Evolutionary conservation across 1,284 basidiomycete genomes (phyloP), one percentile per base, ranked within the genome.

Genomic region (Ceratobasidium sp.): DNA sequence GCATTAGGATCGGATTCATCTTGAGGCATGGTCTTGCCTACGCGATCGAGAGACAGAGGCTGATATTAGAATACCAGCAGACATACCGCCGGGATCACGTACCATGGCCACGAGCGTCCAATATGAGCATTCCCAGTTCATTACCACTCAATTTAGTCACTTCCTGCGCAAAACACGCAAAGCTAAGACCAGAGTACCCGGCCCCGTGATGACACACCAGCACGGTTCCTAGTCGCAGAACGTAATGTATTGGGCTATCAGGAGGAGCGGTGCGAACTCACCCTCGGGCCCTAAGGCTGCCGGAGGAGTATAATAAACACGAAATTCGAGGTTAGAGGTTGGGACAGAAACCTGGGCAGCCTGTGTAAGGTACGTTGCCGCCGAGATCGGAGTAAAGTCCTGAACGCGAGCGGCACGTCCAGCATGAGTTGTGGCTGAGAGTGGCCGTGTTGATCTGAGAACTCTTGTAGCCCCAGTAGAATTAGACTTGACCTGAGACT

Each of bases 171-270:
- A 97, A 87, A 78, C 90, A 91, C 0, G 98, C 97, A 81, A 96
- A 99, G 76, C 91, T 94, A 76, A 98, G 86, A 0, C 90, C 97
- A 0, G 91, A 91, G 80, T 95, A 95, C 1, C 98, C 97, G 0
- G 95, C 97, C 0, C 98, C 97, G 79, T 99, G 97, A 80, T 98
- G 96, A 82, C 94, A 94, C 1, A 99, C 87, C 80, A 99, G 89
- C 1, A 97, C 89, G 0, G 91, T 90, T 8, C 85, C 86, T 86
- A 87, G 48, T 85, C 85, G 51, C 81, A 80, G 65, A 80, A 84
- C 7, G 36, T n/a, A 6, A 15, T n/a, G 24, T 7, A 29, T 51
- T 14, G 44, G 33, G n/a, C 27, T 22, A 22, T 27, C 27, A 27
- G 11, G n/a, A 33, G 33, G 33, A 41, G 33, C 33, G 56, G n/a